phyloP scores from a whole-genome alignment of 1,284 basidiomycete species.

The Ceratobasidium sp. region DNA sequence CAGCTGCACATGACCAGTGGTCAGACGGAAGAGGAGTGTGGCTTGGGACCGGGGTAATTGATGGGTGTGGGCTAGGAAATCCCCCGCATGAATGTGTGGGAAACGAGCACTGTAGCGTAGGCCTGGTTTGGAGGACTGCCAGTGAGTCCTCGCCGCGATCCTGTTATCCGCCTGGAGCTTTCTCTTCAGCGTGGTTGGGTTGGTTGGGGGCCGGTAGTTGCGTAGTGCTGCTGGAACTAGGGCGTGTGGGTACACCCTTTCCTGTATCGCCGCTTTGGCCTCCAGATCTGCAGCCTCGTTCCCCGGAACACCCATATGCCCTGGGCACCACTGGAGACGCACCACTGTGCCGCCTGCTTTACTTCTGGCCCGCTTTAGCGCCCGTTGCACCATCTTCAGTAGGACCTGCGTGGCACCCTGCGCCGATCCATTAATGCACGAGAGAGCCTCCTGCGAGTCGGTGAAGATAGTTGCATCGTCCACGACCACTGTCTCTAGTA shows the following conservation, averaged over 20 bases:
- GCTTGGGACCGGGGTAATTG: background rate
- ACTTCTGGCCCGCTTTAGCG: background rate
- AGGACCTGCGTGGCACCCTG: background rate
- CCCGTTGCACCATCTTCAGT: background rate
- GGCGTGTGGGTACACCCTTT: background rate
- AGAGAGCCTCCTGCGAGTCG: constrained; percentile 2
- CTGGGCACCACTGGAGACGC: constrained; percentile 37
- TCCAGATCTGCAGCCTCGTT: constrained; percentile 34
- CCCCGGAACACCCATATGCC: constrained; percentile 30
- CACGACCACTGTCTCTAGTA: background rate
- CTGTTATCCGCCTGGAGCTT: background rate
- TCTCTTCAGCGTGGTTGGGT: background rate
- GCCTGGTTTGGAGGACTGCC: background rate
- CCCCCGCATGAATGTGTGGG: background rate
- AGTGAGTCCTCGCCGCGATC: background rate
- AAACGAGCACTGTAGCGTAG: background rate
- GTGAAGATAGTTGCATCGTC: constrained; percentile 7
- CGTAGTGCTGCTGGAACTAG: background rate
- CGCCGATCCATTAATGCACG: background rate
- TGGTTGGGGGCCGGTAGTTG: background rate
- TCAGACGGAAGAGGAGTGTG: background rate
- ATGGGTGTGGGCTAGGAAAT: background rate
- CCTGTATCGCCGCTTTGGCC: constrained; percentile 32
- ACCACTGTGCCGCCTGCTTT: background rate
- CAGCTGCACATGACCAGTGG: constrained; percentile 12